Conservation (phyloP, 768 basidiomycete genomes). For the Myochromella boudieri region DNA sequence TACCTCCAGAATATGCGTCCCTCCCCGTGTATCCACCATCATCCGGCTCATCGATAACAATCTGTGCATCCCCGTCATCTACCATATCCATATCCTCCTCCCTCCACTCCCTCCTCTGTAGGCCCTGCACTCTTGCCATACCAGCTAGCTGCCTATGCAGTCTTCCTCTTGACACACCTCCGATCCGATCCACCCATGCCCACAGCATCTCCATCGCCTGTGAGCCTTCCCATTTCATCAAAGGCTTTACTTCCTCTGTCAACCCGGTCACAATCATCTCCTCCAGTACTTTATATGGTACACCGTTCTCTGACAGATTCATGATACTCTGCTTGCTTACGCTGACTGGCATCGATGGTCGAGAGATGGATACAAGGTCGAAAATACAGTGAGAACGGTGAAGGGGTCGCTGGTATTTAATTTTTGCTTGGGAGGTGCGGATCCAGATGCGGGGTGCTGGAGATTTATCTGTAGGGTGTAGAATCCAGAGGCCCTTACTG, state of each 20-base stretch:
- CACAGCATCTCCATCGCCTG: constrained; percentile 49
- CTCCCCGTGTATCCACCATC: constrained; percentile 30
- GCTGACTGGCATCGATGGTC: constrained; percentile 35
- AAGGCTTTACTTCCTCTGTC: constrained; percentile 40
- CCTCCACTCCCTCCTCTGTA: constrained; percentile 39
- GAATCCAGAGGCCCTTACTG: constrained; percentile 59
- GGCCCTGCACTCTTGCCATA: constrained; percentile 58
- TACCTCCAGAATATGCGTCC: constrained; percentile 39
- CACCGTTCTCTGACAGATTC: constrained; percentile 62
- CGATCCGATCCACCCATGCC: constrained; percentile 46
- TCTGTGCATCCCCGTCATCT: constrained; percentile 23
- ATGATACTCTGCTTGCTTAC: constrained; percentile 58
- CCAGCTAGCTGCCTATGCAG: constrained; percentile 45
- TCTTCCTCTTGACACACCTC: constrained; percentile 43
- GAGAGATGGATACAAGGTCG: constrained; percentile 56
- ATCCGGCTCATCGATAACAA: constrained; percentile 18
- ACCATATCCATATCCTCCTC: constrained; percentile 33
- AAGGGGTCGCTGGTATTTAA: constrained; percentile 33
- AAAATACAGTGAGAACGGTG: constrained; percentile 56
- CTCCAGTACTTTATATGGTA: constrained; percentile 43
- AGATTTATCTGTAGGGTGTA: constrained; percentile 48
- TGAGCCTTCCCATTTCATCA: constrained; percentile 53
- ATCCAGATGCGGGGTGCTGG: constrained; percentile 56
- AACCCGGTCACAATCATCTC: constrained; percentile 52
- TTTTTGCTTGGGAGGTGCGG: constrained; percentile 62